A percentile compares a stretch with the other conserved stretches of the same genome.
These are phyloP conservation scores for Darksidea phi DNA, from an alignment of 495 filamentous ascomycete genomes.

Conservation along the genomic window DNA sequence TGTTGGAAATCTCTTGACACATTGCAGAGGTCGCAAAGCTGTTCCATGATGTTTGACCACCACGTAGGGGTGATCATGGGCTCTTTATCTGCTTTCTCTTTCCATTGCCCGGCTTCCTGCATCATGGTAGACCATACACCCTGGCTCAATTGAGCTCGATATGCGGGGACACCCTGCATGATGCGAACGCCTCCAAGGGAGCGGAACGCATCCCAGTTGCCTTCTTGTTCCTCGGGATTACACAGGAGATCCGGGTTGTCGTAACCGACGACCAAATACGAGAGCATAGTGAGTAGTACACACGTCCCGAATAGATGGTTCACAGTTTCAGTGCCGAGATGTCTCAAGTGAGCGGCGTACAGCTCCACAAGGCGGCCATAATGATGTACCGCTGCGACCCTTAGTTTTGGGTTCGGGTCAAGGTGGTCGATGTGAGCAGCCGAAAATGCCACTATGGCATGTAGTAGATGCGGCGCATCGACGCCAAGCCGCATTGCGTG, in stretches of 20 bases:
- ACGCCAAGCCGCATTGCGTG: constrained; percentile 18
- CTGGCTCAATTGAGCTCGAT: background rate
- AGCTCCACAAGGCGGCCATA: background rate
- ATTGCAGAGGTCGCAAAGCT: too few species aligned
- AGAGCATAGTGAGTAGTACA: background rate
- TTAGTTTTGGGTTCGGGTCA: background rate
- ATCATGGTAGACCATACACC: background rate
- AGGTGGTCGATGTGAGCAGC: constrained; percentile 23
- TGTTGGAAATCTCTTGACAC: too few species aligned
- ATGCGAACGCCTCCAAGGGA: background rate
- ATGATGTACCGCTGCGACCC: background rate
- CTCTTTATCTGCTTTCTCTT: background rate
- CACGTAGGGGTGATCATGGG: background rate
- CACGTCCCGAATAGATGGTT: constrained; percentile 1
- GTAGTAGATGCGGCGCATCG: constrained; percentile 20
- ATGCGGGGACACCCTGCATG: background rate
- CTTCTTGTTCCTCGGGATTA: background rate
- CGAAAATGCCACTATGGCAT: constrained; percentile 24
- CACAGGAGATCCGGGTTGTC: background rate
- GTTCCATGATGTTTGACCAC: background rate
- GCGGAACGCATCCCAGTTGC: background rate
- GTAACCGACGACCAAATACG: background rate
- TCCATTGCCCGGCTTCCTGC: background rate
- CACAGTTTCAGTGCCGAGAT: background rate
- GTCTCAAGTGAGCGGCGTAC: background rate